phyloP scores from a whole-genome alignment of 2,329 filamentous ascomycete genomes.

The Pleomassaria siparia region DNA sequence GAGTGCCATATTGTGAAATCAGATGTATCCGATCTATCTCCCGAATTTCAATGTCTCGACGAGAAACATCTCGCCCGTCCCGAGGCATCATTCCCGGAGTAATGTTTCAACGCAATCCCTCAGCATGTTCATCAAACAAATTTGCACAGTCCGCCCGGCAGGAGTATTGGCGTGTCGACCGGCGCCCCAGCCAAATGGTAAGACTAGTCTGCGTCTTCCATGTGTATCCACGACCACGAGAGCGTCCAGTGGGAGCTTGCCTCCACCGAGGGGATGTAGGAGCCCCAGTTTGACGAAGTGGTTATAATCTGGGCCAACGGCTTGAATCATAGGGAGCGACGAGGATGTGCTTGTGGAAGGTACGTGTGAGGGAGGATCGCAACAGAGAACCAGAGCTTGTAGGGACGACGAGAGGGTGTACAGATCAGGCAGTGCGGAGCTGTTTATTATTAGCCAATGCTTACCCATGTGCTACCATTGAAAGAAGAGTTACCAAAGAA shows the following conservation, averaged over 20 bases:
- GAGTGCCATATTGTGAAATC: too few relatives aligned
- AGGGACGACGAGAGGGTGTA: slow-evolving; percentile 35
- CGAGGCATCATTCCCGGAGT: neutral
- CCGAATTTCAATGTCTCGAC: too few relatives aligned
- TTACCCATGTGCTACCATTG: neutral
- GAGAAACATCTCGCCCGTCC: too few relatives aligned
- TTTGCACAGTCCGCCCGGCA: slow-evolving; percentile 33
- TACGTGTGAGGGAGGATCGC: slow-evolving; percentile 33
- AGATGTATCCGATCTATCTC: too few relatives aligned
- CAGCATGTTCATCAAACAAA: slow-evolving; percentile 29
- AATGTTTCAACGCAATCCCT: slow-evolving; percentile 25
- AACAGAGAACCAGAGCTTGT: slow-evolving; percentile 38
- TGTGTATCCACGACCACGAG: slow-evolving; percentile 46
- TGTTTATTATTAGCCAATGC: slow-evolving; percentile 9
- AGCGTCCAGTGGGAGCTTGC: slow-evolving; percentile 46
- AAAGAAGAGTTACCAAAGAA: slow-evolving; percentile 31
- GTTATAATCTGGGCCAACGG: slow-evolving; percentile 34
- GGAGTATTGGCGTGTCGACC: slow-evolving; percentile 37
- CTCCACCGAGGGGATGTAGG: slow-evolving; percentile 49
- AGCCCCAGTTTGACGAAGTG: slow-evolving; percentile 46
- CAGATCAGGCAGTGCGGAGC: slow-evolving; percentile 30
- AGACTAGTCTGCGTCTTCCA: slow-evolving; percentile 41
- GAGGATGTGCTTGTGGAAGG: slow-evolving; percentile 26
- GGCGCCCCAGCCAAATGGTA: slow-evolving; percentile 51
- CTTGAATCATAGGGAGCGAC: slow-evolving; percentile 36